Evolutionary conservation across 1,284 basidiomycete species (phyloP).

Genomic region (Melampsora medusae): DNA sequence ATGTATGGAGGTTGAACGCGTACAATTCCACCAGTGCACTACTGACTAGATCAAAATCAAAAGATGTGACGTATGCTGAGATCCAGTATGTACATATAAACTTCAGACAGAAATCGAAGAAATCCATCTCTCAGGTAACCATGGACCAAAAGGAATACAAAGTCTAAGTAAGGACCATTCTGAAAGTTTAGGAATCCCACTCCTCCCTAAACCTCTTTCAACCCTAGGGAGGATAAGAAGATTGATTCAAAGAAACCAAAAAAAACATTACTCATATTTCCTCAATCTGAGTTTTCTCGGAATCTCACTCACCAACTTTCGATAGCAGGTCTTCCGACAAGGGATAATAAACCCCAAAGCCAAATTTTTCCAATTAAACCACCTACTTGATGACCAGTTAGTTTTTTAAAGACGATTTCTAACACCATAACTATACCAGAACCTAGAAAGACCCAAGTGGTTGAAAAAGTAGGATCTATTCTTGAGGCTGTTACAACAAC

Average conservation of each 20-base stretch:
- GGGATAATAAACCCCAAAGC: neutral
- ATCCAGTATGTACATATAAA: neutral
- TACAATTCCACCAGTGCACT: too few species aligned
- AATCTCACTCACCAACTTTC: conserved; percentile 33
- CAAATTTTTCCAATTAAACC: conserved; percentile 24
- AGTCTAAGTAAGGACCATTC: conserved; percentile 32
- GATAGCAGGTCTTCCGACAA: conserved; percentile 13
- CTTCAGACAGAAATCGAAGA: neutral
- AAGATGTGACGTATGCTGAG: neutral
- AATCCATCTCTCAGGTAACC: conserved; percentile 34
- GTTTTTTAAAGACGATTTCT: conserved; percentile 25
- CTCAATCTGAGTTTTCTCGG: neutral
- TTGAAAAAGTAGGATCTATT: conserved; percentile 40
- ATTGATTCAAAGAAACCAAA: neutral
- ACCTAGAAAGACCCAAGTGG: conserved; percentile 17
- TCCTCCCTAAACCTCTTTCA: conserved; percentile 28
- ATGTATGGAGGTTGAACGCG: too few species aligned
- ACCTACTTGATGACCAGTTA: conserved; percentile 14
- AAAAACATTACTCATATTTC: neutral
- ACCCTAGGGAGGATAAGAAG: conserved; percentile 4
- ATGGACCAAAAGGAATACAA: conserved; percentile 27
- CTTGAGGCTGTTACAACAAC: conserved; percentile 19
- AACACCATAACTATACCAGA: conserved; percentile 26
- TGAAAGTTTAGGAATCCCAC: conserved; percentile 20
- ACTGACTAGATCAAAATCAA: neutral